Conservation (phyloP, 257 asterid species). For the Linderniella brevidens region DNA sequence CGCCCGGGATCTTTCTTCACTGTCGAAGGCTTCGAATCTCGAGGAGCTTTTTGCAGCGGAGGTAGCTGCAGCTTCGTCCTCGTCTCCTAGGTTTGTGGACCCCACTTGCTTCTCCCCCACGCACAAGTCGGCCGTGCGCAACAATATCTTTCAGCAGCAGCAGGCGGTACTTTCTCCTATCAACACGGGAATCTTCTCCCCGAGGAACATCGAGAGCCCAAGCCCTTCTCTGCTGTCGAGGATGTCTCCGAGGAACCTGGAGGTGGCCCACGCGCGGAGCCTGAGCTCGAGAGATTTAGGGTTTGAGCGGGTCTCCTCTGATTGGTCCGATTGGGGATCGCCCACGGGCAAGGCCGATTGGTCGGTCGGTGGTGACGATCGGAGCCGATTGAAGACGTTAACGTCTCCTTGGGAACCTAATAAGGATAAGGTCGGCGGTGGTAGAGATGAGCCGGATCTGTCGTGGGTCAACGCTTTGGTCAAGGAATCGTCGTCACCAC, state of each 20-base stretch:
- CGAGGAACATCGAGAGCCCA: background rate
- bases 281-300: too few species aligned
- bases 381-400: constrained; percentile 22
- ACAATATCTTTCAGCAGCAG: constrained; percentile 62
- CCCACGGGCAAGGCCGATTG: too few species aligned
- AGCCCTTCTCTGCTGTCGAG: constrained; percentile 35
- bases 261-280: too few species aligned
- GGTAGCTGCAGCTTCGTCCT: too few species aligned
- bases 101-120: constrained; percentile 73
- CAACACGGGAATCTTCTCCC: constrained; percentile 1
- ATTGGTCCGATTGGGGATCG: too few species aligned
- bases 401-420: constrained; percentile 21
- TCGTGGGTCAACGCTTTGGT: constrained; percentile 96
- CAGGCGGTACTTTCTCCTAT: constrained; percentile 28
- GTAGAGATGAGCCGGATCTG: constrained; percentile 63
- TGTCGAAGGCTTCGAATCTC: constrained; percentile 82
- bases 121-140: constrained; percentile 51
- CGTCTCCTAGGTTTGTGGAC: constrained; percentile 71
- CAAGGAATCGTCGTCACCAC: constrained; percentile 86
- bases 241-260: too few species aligned
- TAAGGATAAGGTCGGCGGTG: too few species aligned
- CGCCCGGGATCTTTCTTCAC: constrained; percentile 77
- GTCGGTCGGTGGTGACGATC: constrained; percentile 34
- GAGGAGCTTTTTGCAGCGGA: constrained; percentile 81
- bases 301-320: too few species aligned